Percentiles rank a stretch among this genome's conserved stretches.
Evolutionary conservation across 2,329 filamentous ascomycete species (phyloP).

Genomic region (Cytospora piceae): DNA sequence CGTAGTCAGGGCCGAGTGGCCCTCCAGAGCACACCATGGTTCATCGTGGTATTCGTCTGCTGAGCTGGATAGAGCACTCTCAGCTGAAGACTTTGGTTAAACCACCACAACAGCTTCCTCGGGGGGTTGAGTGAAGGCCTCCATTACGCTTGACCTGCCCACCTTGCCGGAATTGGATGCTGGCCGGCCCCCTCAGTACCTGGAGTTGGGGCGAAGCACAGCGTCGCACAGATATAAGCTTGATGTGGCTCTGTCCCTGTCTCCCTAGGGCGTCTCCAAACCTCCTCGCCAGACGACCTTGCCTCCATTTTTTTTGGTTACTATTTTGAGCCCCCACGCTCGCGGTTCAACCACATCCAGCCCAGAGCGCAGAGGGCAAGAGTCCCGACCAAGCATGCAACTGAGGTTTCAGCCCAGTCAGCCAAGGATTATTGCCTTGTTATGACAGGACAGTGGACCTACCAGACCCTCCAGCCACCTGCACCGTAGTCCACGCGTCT

Average conservation of each 20-base stretch:
- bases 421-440: neutral
- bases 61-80: conserved; percentile 18
- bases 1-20: no score
- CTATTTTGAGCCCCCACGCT: neutral
- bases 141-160: conserved; percentile 13
- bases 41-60: conserved; percentile 16
- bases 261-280: no score
- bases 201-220: neutral
- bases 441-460: neutral
- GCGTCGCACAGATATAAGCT: no score
- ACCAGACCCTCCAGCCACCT: conserved; percentile 6
- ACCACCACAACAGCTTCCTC: neutral
- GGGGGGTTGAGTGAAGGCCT: conserved; percentile 12
- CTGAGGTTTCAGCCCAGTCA: neutral
- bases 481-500: conserved; percentile 7
- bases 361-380: neutral
- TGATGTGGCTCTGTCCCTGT: no score
- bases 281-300: neutral
- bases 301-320: no score
- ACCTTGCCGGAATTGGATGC: conserved; percentile 19
- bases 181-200: neutral
- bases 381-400: neutral
- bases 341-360: conserved; percentile 6
- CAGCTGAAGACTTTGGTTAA: neutral
- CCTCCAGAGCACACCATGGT: neutral